Base-by-base conservation (phyloP, 768 basidiomycete genomes). In the Termitomyces sp. region DNA sequence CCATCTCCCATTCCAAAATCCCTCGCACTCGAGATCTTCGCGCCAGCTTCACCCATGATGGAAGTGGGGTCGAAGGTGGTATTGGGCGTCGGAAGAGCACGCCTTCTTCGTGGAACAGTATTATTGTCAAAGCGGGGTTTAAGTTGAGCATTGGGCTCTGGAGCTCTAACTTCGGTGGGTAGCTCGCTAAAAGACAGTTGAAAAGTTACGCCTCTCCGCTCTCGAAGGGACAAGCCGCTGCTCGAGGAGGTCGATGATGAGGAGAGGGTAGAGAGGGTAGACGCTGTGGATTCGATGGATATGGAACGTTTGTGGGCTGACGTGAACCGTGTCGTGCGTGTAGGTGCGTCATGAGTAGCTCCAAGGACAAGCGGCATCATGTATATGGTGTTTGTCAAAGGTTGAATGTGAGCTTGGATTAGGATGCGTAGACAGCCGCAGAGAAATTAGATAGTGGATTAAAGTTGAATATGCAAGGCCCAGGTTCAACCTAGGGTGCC, bases 1-100 rank as follows among this genome's bases (percentile, higher is more conserved):
- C 57, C 52, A 38, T 60, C 63, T 20, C 55, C 55, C 55, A 63
- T 63, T 23, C 61, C 58, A 33, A 60, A 58, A 40, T 64, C 58
- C 29, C 63, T 56, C n/a, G 51, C 49, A 45, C 49, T 45, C 3
- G 59, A 47, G 33, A 52, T 60, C 49, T 55, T 60, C 7, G 25
- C 29, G 9, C 48, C 58, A 10, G 38, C 58, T 35, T 50, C 52
- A 9, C 57, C 61, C 39, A 57, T 56, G 43, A 39, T 35, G 20
- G 50, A 42, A 29, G 40, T 25, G 33, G 27, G 27, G 11, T 60
- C 39, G 20, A 60, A 56, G 10, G 51, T 10, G 23, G 55, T 15
- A 20, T 29, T 15, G 29, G 61, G 58, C 11, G 48, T 44, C 4
- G 56, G 49, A 9, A 53, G 46, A 13, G 55, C 53, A n/a, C 58